A percentile compares a stretch with the other conserved stretches of the same genome.
Evolutionary conservation across 768 basidiomycete species (phyloP).

Genomic region (Grammothele lineata): DNA sequence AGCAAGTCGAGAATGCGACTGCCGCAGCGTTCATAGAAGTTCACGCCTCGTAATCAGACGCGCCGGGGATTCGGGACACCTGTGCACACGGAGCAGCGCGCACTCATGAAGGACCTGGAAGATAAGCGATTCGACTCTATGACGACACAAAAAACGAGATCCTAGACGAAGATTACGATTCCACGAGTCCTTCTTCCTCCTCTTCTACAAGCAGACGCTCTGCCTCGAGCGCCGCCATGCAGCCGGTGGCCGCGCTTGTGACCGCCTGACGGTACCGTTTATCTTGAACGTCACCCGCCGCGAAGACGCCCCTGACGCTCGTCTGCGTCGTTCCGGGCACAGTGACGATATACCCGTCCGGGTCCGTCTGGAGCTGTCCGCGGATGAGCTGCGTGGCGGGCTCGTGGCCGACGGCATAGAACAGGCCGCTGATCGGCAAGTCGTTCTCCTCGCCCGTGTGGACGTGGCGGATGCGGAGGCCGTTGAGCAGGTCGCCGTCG

Average conservation of each 20-base stretch:
- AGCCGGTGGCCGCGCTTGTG: constrained; percentile 90
- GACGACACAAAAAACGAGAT: not conserved
- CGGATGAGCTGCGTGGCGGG: constrained; percentile 89
- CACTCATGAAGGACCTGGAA: too few species aligned
- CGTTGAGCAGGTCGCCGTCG: constrained; percentile 88
- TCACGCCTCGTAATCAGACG: too few species aligned
- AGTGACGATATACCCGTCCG: constrained; percentile 94
- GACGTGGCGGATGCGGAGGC: constrained; percentile 80
- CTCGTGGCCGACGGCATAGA: constrained; percentile 96
- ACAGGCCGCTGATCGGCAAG: constrained; percentile 85
- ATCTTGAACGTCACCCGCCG: constrained; percentile 98
- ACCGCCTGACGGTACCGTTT: constrained; percentile 95
- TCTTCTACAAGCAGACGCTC: constrained; percentile 92
- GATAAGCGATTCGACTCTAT: too few species aligned
- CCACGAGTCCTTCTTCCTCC: constrained; percentile 60
- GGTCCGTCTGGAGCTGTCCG: constrained; percentile 82
- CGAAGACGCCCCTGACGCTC: constrained; percentile 91
- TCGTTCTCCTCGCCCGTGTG: constrained; percentile 77
- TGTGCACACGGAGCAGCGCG: too few species aligned
- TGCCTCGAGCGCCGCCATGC: constrained; percentile 95
- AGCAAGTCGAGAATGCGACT: too few species aligned
- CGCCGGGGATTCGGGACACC: too few species aligned
- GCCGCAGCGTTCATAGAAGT: too few species aligned
- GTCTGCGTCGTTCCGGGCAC: constrained; percentile 96
- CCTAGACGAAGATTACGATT: constrained; percentile 4